Percentiles rank a stretch among this genome's conserved stretches.
These are phyloP conservation scores for Aspergillus sp. DNA, from an alignment of 2,329 filamentous ascomycete species.

Conservation along the genomic window DNA sequence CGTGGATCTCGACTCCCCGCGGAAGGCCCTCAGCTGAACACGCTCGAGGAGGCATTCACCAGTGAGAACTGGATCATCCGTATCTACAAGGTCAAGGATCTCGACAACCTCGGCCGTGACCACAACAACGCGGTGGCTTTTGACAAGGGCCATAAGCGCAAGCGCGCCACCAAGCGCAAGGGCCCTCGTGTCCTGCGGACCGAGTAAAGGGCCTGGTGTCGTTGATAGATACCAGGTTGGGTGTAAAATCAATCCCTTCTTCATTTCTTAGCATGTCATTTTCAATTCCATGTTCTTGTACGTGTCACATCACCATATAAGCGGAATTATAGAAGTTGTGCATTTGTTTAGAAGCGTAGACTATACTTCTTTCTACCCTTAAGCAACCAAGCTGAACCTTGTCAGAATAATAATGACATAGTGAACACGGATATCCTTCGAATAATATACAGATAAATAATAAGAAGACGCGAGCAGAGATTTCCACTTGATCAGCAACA, in stretches of 20 bases:
- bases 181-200: constrained; percentile 48
- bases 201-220: constrained; percentile 33
- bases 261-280: not conserved
- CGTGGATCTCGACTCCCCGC: constrained; percentile 79
- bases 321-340: not conserved
- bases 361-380: too few species aligned
- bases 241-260: constrained; percentile 1
- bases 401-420: not conserved
- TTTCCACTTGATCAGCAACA: not conserved
- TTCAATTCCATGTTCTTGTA: constrained; percentile 20
- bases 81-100: constrained; percentile 99
- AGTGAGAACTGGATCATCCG: constrained; percentile 99
- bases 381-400: too few species aligned
- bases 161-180: constrained; percentile 48
- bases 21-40: constrained; percentile 80
- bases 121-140: constrained; percentile 65
- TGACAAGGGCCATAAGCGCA: constrained; percentile 56
- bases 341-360: not conserved
- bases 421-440: not conserved
- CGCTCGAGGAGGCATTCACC: constrained; percentile 94
- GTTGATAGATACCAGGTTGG: constrained; percentile 14
- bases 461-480: not conserved
- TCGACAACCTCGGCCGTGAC: constrained; percentile 92
- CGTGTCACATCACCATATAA: constrained; percentile 11
- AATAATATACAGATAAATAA: not conserved